Conservation (phyloP, 371 early-diverging fungal species). For the Fennellomyces sp. region DNA sequence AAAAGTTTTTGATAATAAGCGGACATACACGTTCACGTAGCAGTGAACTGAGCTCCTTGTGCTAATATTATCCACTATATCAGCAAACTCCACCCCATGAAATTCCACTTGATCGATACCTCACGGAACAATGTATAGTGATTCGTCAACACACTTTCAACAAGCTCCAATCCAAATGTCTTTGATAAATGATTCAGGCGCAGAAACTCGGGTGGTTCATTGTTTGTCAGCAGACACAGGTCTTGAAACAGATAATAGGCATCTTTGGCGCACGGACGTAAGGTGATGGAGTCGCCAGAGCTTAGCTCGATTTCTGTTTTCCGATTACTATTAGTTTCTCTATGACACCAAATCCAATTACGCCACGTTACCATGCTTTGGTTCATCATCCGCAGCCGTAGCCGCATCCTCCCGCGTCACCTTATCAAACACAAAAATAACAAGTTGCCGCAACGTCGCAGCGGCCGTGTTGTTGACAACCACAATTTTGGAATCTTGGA, state of each 20-base stretch:
- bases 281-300: slow-evolving; percentile 37
- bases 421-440: slow-evolving; percentile 93
- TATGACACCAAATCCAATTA: too few species aligned
- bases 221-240: slow-evolving; percentile 73
- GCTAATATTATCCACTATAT: too few species aligned
- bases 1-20: slow-evolving; percentile 85
- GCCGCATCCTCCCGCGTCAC: slow-evolving; percentile 71
- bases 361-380: slow-evolving; percentile 50
- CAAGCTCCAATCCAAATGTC: slow-evolving; percentile 88
- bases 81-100: not conserved
- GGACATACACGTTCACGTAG: slow-evolving; percentile 88
- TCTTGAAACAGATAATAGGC: slow-evolving; percentile 89
- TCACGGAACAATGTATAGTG: slow-evolving; percentile 75
- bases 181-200: slow-evolving; percentile 67
- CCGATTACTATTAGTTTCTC: too few species aligned
- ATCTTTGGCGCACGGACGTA: slow-evolving; percentile 74
- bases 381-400: slow-evolving; percentile 25
- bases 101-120: slow-evolving; percentile 39
- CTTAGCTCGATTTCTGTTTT: slow-evolving; percentile 31
- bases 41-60: slow-evolving; percentile 70
- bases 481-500: slow-evolving; percentile 86
- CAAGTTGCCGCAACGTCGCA: slow-evolving; percentile 92
- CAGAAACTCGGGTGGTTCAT: slow-evolving; percentile 71
- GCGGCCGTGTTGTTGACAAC: slow-evolving; percentile 94
- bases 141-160: slow-evolving; percentile 87